Base-by-base conservation (phyloP, 2,329 filamentous ascomycete genomes). In the Stemphylium lycopersici region DNA sequence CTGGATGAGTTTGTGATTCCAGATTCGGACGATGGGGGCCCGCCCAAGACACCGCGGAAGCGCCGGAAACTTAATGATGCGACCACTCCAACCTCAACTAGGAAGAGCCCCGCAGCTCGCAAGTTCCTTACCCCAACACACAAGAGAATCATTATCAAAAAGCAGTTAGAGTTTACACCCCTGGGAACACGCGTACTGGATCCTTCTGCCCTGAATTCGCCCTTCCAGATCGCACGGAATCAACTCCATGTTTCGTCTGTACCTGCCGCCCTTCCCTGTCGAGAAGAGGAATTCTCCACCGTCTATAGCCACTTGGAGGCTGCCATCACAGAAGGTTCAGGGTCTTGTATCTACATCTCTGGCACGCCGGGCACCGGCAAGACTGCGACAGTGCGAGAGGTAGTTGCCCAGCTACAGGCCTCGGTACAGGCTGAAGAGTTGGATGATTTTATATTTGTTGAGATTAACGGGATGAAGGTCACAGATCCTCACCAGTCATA, bases 381-480 rank as follows among this genome's bases (percentile, higher is more conserved):
- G 76, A 99, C 95, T 1, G 95, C 95, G 11, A 99, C 96, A 0
- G 95, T 99, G 8, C 89, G 95, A 42, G 95, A 99, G 76, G 95
- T 98, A 1, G 90, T 99, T 13, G 87, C 90, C 4, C 89, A 92
- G 57, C 83, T 99, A 7, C 93, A 98, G 65, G 86, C 89, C n/a
- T 87, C 91, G 0, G 95, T 98, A 1, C 83, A 86, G 42, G 87
- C 89, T 6, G 95, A 99, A 69, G 93, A 98, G 75, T 83, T 99
- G 37, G 95, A 99, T 68, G 93, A 98, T 72, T 99, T 99, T 75
- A 96, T 97, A 55, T 99, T 99, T 65, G 93, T 99, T 58, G 95
- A 99, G 76, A 98, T 99, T 78, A 99, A 99, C 76, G 96, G 95
- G 63, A 98, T 99, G 95, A 99, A 99, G 79, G 93, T 99, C 65